Conservation (phyloP, 2,329 filamentous ascomycete genomes). For the Capronia americana region DNA sequence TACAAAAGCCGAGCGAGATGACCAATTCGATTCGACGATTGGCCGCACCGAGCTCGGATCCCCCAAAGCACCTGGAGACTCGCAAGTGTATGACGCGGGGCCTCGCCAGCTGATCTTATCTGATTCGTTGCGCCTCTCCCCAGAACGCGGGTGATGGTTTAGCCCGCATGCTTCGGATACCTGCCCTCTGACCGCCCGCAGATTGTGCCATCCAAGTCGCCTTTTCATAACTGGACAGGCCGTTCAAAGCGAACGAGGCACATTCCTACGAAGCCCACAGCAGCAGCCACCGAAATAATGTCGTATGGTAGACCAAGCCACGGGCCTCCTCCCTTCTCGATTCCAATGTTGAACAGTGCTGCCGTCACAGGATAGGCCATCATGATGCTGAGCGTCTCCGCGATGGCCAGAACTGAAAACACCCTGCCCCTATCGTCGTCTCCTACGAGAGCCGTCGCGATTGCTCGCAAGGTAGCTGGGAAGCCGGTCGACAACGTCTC, state of each 20-base stretch:
- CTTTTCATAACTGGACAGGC: constrained; percentile 12
- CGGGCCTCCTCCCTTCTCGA: constrained; percentile 50
- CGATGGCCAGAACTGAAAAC: constrained; percentile 57
- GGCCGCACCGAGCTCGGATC: neutral
- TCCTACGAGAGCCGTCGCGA: constrained; percentile 57
- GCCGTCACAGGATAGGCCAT: constrained; percentile 56
- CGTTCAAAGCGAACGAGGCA: constrained; percentile 27
- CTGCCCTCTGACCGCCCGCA: neutral
- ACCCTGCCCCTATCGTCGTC: constrained; percentile 57
- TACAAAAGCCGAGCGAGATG: neutral
- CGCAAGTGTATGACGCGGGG: neutral
- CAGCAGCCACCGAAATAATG: constrained; percentile 20
- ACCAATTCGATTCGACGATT: constrained; percentile 2
- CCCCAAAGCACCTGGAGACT: neutral
- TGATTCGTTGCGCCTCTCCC: neutral
- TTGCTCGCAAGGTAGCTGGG: constrained; percentile 53
- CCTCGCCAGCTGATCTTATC: neutral
- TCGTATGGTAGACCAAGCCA: constrained; percentile 58
- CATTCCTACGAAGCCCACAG: constrained; percentile 16
- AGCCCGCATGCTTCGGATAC: neutral
- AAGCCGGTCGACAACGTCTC: constrained; percentile 59
- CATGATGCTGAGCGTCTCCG: constrained; percentile 56
- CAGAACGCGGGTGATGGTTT: neutral
- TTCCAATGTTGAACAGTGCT: constrained; percentile 54
- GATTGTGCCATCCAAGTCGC: neutral